A percentile compares a stretch with the other conserved stretches of the same genome.
Evolutionary conservation across 108 stramenopile genomes (phyloP).

Genomic region (Cyclotella cryptica): DNA sequence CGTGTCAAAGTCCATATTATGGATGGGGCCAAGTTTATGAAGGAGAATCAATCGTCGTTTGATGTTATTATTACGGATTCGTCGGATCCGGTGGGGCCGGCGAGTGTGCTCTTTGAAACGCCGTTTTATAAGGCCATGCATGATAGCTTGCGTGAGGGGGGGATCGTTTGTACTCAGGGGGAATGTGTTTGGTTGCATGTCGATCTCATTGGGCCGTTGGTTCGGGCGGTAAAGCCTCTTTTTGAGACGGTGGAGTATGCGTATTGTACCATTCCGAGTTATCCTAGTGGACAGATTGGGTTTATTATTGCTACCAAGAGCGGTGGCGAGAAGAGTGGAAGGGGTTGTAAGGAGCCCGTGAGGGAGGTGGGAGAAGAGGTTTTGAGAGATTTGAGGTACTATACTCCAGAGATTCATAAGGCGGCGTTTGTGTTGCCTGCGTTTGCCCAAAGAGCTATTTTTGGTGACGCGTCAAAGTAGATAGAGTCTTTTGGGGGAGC

Average conservation of each 20-base stretch:
- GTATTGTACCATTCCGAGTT: conserved; percentile 97
- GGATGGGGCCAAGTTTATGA: conserved; percentile 91
- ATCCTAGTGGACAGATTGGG: conserved; percentile 98
- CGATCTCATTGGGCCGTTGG: conserved; percentile 86
- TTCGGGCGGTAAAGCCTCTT: conserved; percentile 67
- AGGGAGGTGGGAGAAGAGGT: conserved; percentile 62
- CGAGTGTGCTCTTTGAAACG: conserved; percentile 94
- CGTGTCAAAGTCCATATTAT: conserved; percentile 87
- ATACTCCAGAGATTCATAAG: conserved; percentile 89
- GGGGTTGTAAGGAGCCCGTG: conserved; percentile 67
- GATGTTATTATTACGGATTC: conserved; percentile 93
- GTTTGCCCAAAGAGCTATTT: conserved; percentile 71
- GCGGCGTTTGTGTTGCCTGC: conserved; percentile 96
- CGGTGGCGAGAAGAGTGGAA: background rate
- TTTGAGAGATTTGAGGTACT: conserved; percentile 82
- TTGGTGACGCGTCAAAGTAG: conserved; percentile 32
- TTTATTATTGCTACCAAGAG: conserved; percentile 92
- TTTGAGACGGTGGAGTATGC: conserved; percentile 95
- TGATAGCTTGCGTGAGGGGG: conserved; percentile 85
- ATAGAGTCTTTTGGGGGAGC: background rate
- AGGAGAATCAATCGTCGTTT: conserved; percentile 76
- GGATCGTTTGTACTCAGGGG: conserved; percentile 97
- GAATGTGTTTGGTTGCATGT: conserved; percentile 98
- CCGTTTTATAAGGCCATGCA: conserved; percentile 94
- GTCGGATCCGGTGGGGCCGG: conserved; percentile 97